Conservation (phyloP, 139 green algal species). For the Auxenochlorella protothecoides region DNA sequence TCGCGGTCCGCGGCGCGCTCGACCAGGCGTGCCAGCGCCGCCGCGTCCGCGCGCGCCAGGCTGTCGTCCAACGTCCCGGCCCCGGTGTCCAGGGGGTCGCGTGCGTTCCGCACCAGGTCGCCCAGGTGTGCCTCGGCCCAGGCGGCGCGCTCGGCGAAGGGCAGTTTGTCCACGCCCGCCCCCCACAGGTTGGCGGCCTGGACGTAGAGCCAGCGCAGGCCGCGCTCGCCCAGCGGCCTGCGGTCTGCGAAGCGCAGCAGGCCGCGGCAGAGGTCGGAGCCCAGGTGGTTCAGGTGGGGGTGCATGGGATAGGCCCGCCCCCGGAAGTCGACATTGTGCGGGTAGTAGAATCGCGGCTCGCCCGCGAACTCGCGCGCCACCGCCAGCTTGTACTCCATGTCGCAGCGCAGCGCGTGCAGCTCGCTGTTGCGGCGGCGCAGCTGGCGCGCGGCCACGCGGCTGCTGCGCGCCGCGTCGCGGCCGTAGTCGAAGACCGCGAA, state of each 20-base stretch:
- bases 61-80: too few relatives aligned
- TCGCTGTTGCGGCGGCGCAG: constrained; percentile 23
- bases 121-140: constrained; percentile 51
- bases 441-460: too few relatives aligned
- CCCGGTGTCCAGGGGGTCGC: background rate
- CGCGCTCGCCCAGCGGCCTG: constrained; percentile 55
- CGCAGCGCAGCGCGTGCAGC: constrained; percentile 48
- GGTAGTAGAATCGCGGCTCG: constrained; percentile 69
- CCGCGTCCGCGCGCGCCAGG: too few relatives aligned
- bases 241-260: constrained; percentile 74
- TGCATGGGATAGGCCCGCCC: constrained; percentile 94
- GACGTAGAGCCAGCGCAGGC: constrained; percentile 71
- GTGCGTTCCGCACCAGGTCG: constrained; percentile 47
- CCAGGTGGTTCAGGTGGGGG: constrained; percentile 90
- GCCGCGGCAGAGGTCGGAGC: constrained; percentile 70
- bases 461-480: too few relatives aligned
- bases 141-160: constrained; percentile 47
- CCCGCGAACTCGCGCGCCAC: constrained; percentile 33
- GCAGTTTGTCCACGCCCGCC: constrained; percentile 71
- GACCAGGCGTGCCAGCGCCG: too few relatives aligned
- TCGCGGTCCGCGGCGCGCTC: too few relatives aligned
- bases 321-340: constrained; percentile 91
- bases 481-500: too few relatives aligned
- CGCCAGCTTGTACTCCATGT: constrained; percentile 44
- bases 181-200: constrained; percentile 39